Percentiles rank a stretch among this genome's conserved stretches.
phyloP scores from a whole-genome alignment of 371 early-diverging fungal genomes.

The Smittium culicis region DNA sequence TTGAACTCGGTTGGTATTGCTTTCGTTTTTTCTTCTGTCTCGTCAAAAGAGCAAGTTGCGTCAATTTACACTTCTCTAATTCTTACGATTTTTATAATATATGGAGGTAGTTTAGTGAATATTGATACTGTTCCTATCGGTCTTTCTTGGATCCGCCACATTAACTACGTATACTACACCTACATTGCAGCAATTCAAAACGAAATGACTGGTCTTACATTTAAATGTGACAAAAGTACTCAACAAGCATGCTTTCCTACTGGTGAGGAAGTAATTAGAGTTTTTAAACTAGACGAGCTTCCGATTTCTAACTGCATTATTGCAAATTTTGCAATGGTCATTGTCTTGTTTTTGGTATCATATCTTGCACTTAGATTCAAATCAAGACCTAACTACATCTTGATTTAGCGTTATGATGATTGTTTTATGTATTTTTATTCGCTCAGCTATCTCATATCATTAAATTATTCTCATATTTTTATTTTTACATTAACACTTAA shows the following conservation, averaged over 20 bases:
- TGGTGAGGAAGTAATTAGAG: conserved; percentile 20
- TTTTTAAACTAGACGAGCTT: conserved; percentile 22
- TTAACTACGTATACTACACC: conserved; percentile 64
- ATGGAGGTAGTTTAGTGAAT: conserved; percentile 53
- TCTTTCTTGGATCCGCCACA: conserved; percentile 57
- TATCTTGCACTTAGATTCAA: conserved; percentile 25
- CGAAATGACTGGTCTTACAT: conserved; percentile 40
- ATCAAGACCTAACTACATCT: conserved; percentile 28
- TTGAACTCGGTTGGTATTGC: conserved; percentile 32
- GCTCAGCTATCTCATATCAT: background rate
- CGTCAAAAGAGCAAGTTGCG: conserved; percentile 42
- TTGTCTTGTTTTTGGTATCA: conserved; percentile 16
- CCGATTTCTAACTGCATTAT: conserved; percentile 22
- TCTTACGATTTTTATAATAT: conserved; percentile 50
- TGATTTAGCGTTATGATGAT: conserved; percentile 17
- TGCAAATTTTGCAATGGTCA: conserved; percentile 20
- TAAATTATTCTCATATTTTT: too few species aligned
- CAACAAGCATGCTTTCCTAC: conserved; percentile 18
- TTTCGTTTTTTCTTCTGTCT: conserved; percentile 48
- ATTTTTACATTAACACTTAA: too few species aligned
- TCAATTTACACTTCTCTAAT: conserved; percentile 58
- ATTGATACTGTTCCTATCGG: conserved; percentile 46
- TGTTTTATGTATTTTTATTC: background rate
- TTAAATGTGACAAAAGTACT: conserved; percentile 32
- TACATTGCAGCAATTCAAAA: conserved; percentile 59